These are phyloP conservation scores for Marsdenia floribunda DNA, from an alignment of 257 asterid species.

Conservation along the genomic window DNA sequence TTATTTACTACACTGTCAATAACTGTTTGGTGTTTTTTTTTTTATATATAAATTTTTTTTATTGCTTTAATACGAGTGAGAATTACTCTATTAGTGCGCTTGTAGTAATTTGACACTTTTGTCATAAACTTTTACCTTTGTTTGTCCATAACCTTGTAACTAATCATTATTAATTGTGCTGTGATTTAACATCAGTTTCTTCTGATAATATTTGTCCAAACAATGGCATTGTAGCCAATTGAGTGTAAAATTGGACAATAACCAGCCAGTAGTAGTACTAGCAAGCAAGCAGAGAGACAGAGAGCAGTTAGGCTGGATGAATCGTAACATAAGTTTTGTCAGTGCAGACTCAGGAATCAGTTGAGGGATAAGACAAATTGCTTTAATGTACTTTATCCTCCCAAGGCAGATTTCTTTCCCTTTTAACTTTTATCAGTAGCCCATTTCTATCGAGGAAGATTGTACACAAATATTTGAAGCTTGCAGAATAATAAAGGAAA, in stretches of 20 bases:
- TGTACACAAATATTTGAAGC: no score
- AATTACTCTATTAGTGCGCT: not conserved
- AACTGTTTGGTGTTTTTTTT: not conserved
- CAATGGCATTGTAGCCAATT: not conserved
- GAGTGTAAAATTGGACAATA: slow-evolving; percentile 4
- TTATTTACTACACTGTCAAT: not conserved
- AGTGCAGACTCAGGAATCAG: not conserved
- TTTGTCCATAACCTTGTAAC: no score
- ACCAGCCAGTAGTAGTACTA: not conserved
- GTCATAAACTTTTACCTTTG: no score
- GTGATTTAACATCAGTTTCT: no score
- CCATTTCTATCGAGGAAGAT: not conserved
- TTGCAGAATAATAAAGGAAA: not conserved
- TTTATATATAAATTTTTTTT: not conserved
- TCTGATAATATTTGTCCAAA: no score
- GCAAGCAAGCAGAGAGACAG: slow-evolving; percentile 8
- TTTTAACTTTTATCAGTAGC: not conserved
- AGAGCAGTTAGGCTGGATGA: not conserved
- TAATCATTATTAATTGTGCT: no score
- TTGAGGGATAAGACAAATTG: not conserved
- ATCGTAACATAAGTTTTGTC: not conserved
- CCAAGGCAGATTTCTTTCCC: not conserved
- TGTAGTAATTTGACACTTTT: no score
- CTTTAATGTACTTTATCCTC: not conserved
- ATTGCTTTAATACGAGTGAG: not conserved